Base-by-base conservation (phyloP, 164 flowering plant genomes). In the Magnolia changhungtana region DNA sequence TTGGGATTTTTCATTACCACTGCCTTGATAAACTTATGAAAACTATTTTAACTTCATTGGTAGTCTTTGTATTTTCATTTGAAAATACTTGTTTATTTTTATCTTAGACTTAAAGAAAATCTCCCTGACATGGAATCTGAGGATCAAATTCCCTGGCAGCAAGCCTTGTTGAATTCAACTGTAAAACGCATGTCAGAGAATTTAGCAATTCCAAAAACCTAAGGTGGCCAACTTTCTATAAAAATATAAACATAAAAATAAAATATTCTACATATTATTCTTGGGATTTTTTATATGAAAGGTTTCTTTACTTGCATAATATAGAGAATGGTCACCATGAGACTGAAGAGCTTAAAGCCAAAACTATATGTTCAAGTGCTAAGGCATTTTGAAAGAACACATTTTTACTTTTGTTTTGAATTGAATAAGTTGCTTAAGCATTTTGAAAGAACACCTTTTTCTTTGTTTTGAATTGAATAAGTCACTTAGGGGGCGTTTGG, bases 111-210 rank as follows among this genome's bases (percentile, higher is more conserved):
- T 68, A 88, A 91, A 81, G 99, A 94, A 78, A 96, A 93, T 71
- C 82, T 91, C 69, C 87, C 85, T 78, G 91, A 90, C 80, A 82
- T 94, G 87, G 95, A 94, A 87, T 78, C 87, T 79, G 97, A 92
- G 79, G 87, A 90, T 83, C 88, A 92, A 84, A 79, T 90, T 76
- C 90, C 92, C 73, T 89, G 94, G 75, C 93, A 88, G 83, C 92
- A 94, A 82, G 37, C 86, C 1, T 77, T 89, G 74, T 67, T 79
- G 55, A 88, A 75, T 50, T 50, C 92, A 74, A 89, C 99, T 79
- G 83, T 80, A 45, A 88, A 86, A 77, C 85, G 80, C 71, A 81
- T 74, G 73, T 78, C 92, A 68, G 92, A 85, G 23, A 83, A 81
- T 85, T 82, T 83, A 64, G 82, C 88, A 49, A 72, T 76, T 73